phyloP scores from a whole-genome alignment of 768 basidiomycete genomes.

The Scleroderma bovista region DNA sequence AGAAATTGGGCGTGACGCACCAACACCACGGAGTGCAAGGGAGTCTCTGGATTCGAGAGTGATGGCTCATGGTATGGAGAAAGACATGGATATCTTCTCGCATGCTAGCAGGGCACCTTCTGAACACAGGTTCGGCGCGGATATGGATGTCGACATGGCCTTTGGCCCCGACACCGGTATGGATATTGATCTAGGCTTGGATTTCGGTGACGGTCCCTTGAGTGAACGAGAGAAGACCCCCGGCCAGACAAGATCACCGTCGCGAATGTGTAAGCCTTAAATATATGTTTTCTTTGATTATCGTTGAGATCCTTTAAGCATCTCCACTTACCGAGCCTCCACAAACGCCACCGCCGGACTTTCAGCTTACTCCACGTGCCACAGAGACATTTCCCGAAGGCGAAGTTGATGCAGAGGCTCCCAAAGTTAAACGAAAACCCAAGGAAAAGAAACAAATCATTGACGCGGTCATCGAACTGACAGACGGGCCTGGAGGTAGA shows the following conservation, averaged over 20 bases:
- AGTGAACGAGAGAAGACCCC: constrained; percentile 43
- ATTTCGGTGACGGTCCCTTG: constrained; percentile 60
- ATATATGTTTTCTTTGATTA: neutral
- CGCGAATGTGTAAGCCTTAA: constrained; percentile 59
- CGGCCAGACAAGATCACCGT: constrained; percentile 45
- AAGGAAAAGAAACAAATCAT: constrained; percentile 86
- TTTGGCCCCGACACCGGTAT: constrained; percentile 47
- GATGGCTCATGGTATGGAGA: constrained; percentile 41
- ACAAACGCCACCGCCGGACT: constrained; percentile 67
- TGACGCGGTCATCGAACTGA: constrained; percentile 84
- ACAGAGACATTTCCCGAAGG: constrained; percentile 35
- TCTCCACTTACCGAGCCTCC: constrained; percentile 75
- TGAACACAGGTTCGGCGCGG: constrained; percentile 58
- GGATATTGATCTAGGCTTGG: constrained; percentile 71
- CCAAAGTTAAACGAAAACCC: constrained; percentile 44
- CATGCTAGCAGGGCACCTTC: constrained; percentile 58
- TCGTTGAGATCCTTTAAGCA: constrained; percentile 36
- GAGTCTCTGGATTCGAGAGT: constrained; percentile 57
- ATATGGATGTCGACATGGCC: constrained; percentile 45
- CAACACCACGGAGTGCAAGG: constrained; percentile 35
- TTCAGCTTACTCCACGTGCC: constrained; percentile 44
- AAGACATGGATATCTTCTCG: constrained; percentile 58
- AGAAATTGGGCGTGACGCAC: constrained; percentile 74
- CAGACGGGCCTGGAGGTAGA: constrained; percentile 52
- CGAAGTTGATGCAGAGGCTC: constrained; percentile 23